Evolutionary conservation across 805 yeast species (phyloP), one percentile per base, ranked within the genome.

Genomic region (Wickerhamiella domercqiae): DNA sequence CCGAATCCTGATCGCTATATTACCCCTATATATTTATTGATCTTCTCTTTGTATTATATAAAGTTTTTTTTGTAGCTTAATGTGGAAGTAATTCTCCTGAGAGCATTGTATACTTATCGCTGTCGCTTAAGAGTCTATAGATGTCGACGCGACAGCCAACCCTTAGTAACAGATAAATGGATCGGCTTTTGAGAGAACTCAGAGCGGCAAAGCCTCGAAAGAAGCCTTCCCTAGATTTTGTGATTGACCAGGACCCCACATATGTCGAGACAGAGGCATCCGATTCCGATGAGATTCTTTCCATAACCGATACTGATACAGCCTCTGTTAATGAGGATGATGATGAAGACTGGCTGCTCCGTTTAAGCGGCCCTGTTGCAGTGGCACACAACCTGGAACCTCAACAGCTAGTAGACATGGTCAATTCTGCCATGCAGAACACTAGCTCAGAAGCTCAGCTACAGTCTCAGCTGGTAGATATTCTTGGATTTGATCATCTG

Each of bases 401-500:
- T 14, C 13, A 24, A 1, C 43, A 45, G 16, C 35, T 47, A 4
- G 35, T 29, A 7, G 29, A 32, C 3, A 32, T 42, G 20, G 26
- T 44, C 11, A 3, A 39, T 7, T 34, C 25, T 16, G n/a, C 31
- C 2, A 32, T 49, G 30, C 47, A 71, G 2, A 47, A 51, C 2
- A 48, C 63, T 0, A 60, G 61, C 15, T 46, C 59, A 5, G 58
- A 73, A 30, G 78, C 71, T 25, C 73, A 70, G 28, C 50, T 80
- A 9, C 94, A 86, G 50, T 73, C 80, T 4, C 60, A 71, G 5
- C 58, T 90, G 30, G 73, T 82, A 42, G 95, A 84, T 53, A 63
- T 81, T 5, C 55, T 90, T 1, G 98, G 98, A 0, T 78, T 74
- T 47, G 94, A 83, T 19, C 79, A 82, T 51, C 68, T 90, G 43